Percentiles rank a stretch among this genome's conserved stretches.
Evolutionary conservation across 106 monocot genomes (phyloP).

Genomic region (Dendrobium officinale): DNA sequence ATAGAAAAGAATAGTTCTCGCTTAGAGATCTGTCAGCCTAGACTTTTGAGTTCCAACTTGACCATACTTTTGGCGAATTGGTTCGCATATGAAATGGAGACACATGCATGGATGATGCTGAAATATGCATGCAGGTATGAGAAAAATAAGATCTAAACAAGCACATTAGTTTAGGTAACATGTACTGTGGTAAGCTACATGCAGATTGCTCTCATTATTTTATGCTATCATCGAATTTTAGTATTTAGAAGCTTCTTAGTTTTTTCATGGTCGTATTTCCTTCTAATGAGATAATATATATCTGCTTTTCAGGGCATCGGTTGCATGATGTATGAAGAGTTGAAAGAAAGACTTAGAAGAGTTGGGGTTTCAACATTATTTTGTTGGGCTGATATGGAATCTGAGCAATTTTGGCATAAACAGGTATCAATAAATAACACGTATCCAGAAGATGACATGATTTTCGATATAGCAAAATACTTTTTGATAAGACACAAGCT

Average conservation of each 20-base stretch:
- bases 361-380: constrained; percentile 63
- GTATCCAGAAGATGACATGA: too few species aligned
- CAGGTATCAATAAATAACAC: constrained; percentile 32
- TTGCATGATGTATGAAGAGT: constrained; percentile 47
- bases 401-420: constrained; percentile 82
- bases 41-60: too few species aligned
- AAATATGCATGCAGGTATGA: neutral
- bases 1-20: neutral
- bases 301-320: constrained; percentile 54
- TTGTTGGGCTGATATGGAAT: constrained; percentile 78
- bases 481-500: too few species aligned
- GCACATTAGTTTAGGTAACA: neutral
- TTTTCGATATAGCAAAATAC: too few species aligned
- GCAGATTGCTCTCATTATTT: neutral
- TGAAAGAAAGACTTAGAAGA: constrained; percentile 56
- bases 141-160: neutral
- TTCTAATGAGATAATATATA: neutral
- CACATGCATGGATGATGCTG: neutral
- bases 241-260: neutral
- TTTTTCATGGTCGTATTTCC: neutral
- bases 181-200: neutral
- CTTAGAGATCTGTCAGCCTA: neutral
- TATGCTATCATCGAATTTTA: neutral
- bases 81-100: neutral
- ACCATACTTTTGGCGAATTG: neutral